Base-by-base conservation (phyloP, 352 stramenopile genomes). In the Phytophthora palmivora region DNA sequence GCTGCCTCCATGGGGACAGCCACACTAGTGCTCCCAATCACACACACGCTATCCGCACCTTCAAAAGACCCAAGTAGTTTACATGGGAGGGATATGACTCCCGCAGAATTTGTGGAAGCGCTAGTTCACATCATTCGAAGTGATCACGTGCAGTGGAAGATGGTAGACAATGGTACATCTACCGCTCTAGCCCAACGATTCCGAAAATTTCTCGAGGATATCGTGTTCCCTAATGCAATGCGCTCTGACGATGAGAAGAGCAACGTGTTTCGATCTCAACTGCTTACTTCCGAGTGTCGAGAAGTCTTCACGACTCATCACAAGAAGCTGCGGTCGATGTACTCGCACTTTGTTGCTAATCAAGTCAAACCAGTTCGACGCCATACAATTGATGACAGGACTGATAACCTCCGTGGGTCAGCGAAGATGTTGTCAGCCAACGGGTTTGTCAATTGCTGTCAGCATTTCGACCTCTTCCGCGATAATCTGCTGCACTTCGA, bases 81-180 rank as follows among this genome's bases (percentile, higher is more conserved):
- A 5, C 37, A 44, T 21, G 44, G 34, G 8, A 64, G 62, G 16
- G 81, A 90, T 45, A 88, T 90, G 81, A 87, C 78, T 3, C 74
- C 78, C 0, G 76, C 67, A 9, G 80, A 92, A 52, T 92, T 92
- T 41, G 72, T 92, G 12, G 79, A 92, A 42, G 76, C 76, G 11
- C 65, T 92, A 11, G 65, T 89, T 12, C 69, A 86, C 42, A 79
- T 92, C 12, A 67, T 70, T 21, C 51, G 52, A 11, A 89, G 78
- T 54, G 72, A 72, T 48, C 69, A 66, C 42, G 44, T 86, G 16
- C 37, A 61, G 32, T 61, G 51, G 58, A 54, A 45, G 56, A 43
- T 32, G 50, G 57, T 24, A 34, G 32, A 39, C 18, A 9, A 8
- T 43, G 10, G 63, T 30, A 52, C n/a, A n/a, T n/a, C n/a, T n/a